Conservation (phyloP, 2,329 filamentous ascomycete genomes). For the Ploettnerulaceae sp. region DNA sequence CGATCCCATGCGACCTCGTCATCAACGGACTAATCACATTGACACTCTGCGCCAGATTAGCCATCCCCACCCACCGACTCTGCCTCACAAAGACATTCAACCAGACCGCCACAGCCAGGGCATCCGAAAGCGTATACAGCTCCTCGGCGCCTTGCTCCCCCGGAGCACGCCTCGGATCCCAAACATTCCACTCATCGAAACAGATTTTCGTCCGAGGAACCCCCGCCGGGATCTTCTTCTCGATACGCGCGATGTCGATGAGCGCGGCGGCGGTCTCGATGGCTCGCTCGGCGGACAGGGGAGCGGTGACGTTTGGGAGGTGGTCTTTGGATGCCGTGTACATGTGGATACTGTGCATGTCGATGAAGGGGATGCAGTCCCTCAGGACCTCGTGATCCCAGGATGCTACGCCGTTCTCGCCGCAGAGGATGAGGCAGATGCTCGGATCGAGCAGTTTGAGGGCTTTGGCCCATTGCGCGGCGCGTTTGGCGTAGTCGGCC, state of each 20-base stretch:
- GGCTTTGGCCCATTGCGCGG: conserved; percentile 54
- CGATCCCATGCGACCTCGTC: conserved; percentile 52
- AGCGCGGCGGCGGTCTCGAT: conserved; percentile 56
- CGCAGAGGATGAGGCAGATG: conserved; percentile 59
- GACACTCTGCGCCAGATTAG: conserved; percentile 61
- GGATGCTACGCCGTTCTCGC: conserved; percentile 53
- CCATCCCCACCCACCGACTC: conserved; percentile 58
- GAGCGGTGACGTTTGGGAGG: conserved; percentile 49
- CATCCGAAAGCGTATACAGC: conserved; percentile 58
- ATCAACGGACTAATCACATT: conserved; percentile 66
- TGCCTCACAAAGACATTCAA: conserved; percentile 62
- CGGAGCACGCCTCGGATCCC: conserved; percentile 57
- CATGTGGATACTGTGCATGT: conserved; percentile 65
- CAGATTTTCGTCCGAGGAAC: conserved; percentile 52
- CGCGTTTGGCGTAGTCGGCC: conserved; percentile 51
- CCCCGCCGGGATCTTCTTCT: conserved; percentile 41
- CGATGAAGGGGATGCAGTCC: conserved; percentile 54
- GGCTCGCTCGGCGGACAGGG: conserved; percentile 57
- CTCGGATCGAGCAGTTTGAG: conserved; percentile 55
- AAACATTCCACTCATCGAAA: conserved; percentile 69
- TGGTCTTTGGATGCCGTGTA: conserved; percentile 49
- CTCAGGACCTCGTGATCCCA: conserved; percentile 63
- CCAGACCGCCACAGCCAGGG: conserved; percentile 57
- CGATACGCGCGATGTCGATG: conserved; percentile 59
- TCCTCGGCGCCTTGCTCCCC: conserved; percentile 61